Conservation (phyloP, 75 land plant genomes). For the Pseudotsuga menziesii region DNA sequence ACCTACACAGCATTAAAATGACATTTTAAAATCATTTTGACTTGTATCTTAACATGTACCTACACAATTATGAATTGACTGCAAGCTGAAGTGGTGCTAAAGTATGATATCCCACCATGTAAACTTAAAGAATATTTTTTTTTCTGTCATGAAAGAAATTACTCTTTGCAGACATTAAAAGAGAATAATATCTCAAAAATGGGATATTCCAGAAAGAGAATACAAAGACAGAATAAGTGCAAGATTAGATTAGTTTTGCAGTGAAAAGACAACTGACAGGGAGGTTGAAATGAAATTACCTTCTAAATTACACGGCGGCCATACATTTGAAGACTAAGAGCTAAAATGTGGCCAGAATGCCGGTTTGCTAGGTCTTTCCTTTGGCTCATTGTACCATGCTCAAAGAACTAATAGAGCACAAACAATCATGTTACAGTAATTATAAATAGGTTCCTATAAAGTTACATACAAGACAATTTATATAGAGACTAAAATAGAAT, state of each 20-base stretch:
- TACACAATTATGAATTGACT: background rate
- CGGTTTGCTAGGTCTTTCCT: slow-evolving; percentile 71
- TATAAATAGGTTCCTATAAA: background rate
- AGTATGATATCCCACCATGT: background rate
- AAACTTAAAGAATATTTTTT: background rate
- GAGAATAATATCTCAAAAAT: background rate
- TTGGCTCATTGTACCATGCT: slow-evolving; percentile 81
- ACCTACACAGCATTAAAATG: background rate
- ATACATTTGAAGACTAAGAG: slow-evolving; percentile 94
- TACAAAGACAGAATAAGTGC: background rate
- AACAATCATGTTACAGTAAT: slow-evolving; percentile 1
- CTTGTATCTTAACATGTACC: background rate
- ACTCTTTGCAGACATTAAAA: background rate
- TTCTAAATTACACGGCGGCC: slow-evolving; percentile 97
- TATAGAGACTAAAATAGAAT: background rate
- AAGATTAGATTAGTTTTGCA: slow-evolving; percentile 2
- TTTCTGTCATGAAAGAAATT: background rate
- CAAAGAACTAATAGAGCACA: slow-evolving; percentile 71
- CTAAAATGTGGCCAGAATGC: slow-evolving; percentile 69
- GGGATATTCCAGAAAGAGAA: background rate
- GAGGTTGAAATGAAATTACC: slow-evolving; percentile 38
- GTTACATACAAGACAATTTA: background rate
- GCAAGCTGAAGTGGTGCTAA: background rate
- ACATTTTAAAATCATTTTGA: slow-evolving; percentile 1
- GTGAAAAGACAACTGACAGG: background rate